These are phyloP conservation scores for Leccinum truebloodii DNA, from an alignment of 768 basidiomycete genomes.

Conservation along the genomic window DNA sequence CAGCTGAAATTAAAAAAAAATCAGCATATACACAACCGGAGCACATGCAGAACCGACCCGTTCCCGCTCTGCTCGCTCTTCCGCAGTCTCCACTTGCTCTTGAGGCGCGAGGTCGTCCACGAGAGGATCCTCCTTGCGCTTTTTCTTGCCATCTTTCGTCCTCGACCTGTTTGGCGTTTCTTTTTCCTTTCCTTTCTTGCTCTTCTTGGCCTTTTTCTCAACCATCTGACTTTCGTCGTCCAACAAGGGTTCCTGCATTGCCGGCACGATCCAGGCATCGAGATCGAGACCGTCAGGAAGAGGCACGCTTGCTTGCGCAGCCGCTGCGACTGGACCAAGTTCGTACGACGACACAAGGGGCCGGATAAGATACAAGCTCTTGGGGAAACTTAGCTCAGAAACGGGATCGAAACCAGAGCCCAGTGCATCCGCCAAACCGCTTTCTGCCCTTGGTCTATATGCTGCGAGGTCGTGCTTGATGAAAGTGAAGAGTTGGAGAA, in stretches of 20 bases:
- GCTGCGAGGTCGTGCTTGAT: conserved; percentile 69
- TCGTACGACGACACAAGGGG: conserved; percentile 79
- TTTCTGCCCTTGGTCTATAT: conserved; percentile 45
- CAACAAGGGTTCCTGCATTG: conserved; percentile 36
- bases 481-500: conserved; percentile 72
- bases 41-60: conserved; percentile 46
- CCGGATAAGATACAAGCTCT: conserved; percentile 82
- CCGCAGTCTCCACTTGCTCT: conserved; percentile 51
- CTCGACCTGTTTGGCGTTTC: conserved; percentile 29
- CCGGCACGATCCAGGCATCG: conserved; percentile 81
- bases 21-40: conserved; percentile 3
- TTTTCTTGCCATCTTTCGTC: conserved; percentile 46
- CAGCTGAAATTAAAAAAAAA: conserved; percentile 44
- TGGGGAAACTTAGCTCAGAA: conserved; percentile 64
- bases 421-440: conserved; percentile 39
- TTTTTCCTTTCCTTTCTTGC: conserved; percentile 50
- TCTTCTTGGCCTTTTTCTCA: conserved; percentile 42
- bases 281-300: conserved; percentile 86
- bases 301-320: conserved; percentile 80
- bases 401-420: conserved; percentile 41
- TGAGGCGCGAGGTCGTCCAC: conserved; percentile 41
- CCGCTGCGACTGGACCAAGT: conserved; percentile 78
- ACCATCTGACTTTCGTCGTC: conserved; percentile 40
- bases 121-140: conserved; percentile 32
- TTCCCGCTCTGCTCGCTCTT: conserved; percentile 61